Evolutionary conservation across 345 rosid genomes (phyloP).

Genomic region (Lagerstroemia speciosa): DNA sequence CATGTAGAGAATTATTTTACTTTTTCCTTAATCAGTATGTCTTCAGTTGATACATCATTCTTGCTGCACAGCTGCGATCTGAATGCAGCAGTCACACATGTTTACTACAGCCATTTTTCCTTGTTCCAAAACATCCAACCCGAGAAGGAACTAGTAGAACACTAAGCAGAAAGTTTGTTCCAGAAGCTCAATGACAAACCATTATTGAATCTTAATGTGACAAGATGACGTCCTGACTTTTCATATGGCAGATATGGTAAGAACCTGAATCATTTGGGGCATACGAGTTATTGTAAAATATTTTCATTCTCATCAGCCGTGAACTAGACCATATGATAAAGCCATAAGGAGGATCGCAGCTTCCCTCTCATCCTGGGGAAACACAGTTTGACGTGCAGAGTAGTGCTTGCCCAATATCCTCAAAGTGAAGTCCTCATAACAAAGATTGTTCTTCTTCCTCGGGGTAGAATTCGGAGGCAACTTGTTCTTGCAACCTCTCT

Average conservation of each 20-base stretch:
- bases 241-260: too few species aligned
- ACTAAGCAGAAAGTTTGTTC: neutral
- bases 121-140: neutral
- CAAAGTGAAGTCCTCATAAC: conserved; percentile 65
- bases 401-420: conserved; percentile 46
- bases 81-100: neutral
- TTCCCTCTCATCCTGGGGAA: conserved; percentile 95
- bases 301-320: neutral
- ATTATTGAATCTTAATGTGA: neutral
- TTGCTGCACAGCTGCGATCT: neutral
- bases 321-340: conserved; percentile 76
- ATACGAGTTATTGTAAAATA: too few species aligned
- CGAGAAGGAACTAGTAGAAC: neutral
- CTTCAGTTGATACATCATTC: neutral
- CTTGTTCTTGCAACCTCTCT: conserved; percentile 33
- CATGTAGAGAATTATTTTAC: neutral
- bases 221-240: neutral
- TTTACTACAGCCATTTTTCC: neutral
- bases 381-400: conserved; percentile 58
- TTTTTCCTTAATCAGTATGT: neutral
- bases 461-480: conserved; percentile 1
- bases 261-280: neutral
- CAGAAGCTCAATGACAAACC: neutral
- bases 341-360: conserved; percentile 96
- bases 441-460: conserved; percentile 34